Evolutionary conservation across 768 basidiomycete genomes (phyloP).

Genomic region (Trametes elegans): DNA sequence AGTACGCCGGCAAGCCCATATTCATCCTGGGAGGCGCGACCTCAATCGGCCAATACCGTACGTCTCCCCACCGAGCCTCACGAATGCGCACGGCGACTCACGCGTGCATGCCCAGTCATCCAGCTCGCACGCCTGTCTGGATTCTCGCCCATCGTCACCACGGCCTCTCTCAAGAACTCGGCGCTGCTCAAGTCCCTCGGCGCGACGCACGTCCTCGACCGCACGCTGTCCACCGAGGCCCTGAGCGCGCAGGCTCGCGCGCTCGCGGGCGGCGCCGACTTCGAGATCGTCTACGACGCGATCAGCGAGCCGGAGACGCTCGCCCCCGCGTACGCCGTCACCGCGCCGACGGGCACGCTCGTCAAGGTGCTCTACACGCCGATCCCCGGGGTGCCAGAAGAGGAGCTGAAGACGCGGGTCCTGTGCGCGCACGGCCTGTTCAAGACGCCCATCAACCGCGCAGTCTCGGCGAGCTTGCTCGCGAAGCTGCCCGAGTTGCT

Average conservation of each 20-base stretch:
- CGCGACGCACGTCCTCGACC: conserved; percentile 30
- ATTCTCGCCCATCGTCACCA: conserved; percentile 31
- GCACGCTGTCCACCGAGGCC: conserved; percentile 17
- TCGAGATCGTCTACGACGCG: conserved; percentile 26
- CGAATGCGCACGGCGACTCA: neutral
- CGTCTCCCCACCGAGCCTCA: neutral
- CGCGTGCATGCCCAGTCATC: conserved; percentile 20
- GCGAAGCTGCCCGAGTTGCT: conserved; percentile 12
- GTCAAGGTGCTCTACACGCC: conserved; percentile 12
- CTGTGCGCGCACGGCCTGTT: conserved; percentile 3
- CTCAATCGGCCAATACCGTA: conserved; percentile 30
- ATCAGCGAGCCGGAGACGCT: conserved; percentile 24
- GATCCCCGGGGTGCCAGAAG: neutral
- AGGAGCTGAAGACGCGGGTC: conserved; percentile 1
- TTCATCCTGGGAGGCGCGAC: conserved; percentile 28
- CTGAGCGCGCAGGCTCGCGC: conserved; percentile 8
- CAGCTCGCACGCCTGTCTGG: conserved; percentile 30
- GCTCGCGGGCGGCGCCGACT: conserved; percentile 22
- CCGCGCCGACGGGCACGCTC: conserved; percentile 24
- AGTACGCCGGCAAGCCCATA: conserved; percentile 26
- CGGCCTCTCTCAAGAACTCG: conserved; percentile 28
- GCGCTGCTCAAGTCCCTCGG: conserved; percentile 23
- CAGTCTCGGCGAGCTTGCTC: conserved; percentile 5
- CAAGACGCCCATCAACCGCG: neutral
- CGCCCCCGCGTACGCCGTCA: conserved; percentile 15